These are phyloP conservation scores for Apiotrichum montevideense DNA, from an alignment of 1,284 basidiomycete species.

Conservation along the genomic window DNA sequence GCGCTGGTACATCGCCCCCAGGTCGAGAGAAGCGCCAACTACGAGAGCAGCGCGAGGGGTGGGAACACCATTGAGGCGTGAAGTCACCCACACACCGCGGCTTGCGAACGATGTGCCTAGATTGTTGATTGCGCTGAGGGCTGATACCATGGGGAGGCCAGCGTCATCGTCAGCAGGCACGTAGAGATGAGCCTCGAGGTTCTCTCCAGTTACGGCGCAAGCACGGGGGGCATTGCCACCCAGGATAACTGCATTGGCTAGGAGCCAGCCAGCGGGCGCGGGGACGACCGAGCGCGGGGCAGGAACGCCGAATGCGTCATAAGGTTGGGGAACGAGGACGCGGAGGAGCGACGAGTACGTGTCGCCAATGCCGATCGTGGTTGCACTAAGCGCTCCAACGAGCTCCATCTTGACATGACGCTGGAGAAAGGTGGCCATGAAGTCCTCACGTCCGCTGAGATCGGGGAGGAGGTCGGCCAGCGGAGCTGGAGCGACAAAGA, in stretches of 20 bases:
- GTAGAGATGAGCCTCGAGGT: no score
- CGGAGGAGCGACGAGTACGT: background rate
- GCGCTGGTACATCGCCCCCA: background rate
- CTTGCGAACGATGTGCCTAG: background rate
- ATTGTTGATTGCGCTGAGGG: background rate
- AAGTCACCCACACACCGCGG: background rate
- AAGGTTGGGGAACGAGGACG: background rate
- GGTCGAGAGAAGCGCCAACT: background rate
- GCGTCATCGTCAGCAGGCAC: no score
- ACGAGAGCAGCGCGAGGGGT: background rate
- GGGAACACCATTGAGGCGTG: background rate
- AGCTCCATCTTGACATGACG: background rate
- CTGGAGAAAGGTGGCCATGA: background rate
- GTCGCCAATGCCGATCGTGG: background rate
- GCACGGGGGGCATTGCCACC: no score
- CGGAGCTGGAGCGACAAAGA: no score
- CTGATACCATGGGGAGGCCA: background rate
- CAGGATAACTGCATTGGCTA: background rate
- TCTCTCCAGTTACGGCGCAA: no score
- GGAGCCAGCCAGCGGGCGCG: background rate
- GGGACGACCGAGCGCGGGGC: background rate
- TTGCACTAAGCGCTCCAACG: background rate
- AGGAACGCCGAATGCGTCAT: background rate
- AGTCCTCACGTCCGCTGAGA: background rate
- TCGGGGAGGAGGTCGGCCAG: no score